These are phyloP conservation scores for Alternaria atra DNA, from an alignment of 2,329 filamentous ascomycete species.

Conservation along the genomic window DNA sequence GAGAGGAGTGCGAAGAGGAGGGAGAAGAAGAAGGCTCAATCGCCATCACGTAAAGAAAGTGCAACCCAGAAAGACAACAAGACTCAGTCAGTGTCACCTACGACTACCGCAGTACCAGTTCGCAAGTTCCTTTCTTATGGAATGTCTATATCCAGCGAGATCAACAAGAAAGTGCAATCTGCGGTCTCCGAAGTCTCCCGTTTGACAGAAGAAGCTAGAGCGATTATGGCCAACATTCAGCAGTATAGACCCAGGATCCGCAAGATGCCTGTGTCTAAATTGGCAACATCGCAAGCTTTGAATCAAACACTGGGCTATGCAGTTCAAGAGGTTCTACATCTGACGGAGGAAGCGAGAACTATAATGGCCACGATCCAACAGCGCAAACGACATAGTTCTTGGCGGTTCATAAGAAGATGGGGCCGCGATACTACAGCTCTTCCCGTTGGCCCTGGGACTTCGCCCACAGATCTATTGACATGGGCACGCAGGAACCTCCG, in stretches of 20 bases:
- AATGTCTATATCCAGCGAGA: background rate
- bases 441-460: background rate
- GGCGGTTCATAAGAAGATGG: background rate
- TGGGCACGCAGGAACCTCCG: background rate
- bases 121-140: background rate
- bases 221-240: background rate
- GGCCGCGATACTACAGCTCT: background rate
- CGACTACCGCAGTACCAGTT: background rate
- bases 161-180: background rate
- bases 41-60: background rate
- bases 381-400: background rate
- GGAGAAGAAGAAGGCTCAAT: background rate
- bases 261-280: background rate
- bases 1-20: background rate
- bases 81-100: background rate
- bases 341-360: background rate
- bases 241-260: background rate
- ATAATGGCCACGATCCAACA: background rate
- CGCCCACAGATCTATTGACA: background rate
- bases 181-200: background rate
- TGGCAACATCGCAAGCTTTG: background rate
- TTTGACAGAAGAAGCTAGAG: constrained; percentile 4
- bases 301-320: background rate
- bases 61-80: background rate
- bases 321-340: background rate